Evolutionary conservation across 2,329 filamentous ascomycete species (phyloP), one percentile per base, ranked within the genome.

Genomic region (Beauveria bassiana): DNA sequence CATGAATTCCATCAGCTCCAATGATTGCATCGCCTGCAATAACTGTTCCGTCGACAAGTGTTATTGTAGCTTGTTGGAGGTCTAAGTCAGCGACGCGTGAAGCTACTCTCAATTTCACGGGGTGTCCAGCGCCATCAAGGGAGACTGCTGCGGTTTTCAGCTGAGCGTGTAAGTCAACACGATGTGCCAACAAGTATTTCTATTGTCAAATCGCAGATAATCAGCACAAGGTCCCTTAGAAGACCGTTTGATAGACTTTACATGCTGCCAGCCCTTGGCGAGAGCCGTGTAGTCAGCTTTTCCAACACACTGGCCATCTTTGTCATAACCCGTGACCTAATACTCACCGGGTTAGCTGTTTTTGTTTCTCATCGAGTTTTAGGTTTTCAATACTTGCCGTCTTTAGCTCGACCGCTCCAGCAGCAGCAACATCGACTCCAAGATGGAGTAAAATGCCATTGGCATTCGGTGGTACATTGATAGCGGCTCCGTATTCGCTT

Each of bases 381-480:
- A 2, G 1, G 18, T 9, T 12, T 8, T 12, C 1, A 12, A 42
- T 14, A 38, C 58, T 53, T 60, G 20, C 40, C 20, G 2, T 24
- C 24, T 28, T 24, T 24, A 52, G 26, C 24, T 45, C 24, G n/a
- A 26, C 26, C 42, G 68, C 75, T 12, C 74, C 73, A 38, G 75
- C 70, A 2, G 65, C 59, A 65, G 74, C 72, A 40, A 71, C 70
- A 2, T 65, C 64, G 40, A 77, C 68, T n/a, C 73, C 74, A 66
- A 71, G 70, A 49, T 70, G 67, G 6, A 71, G 70, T 22, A 87
- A 73, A 5, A 86, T 69, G 1, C 82, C 80, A 68, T 85, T 85
- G 3, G 78, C 73, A 67, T 87, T 88, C 1, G 85, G 83, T 0
- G 81, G 78, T 7, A 87, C 68, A 66, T 86, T 82, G 22, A 86